These are phyloP conservation scores for Phyllosticta citribraziliensis DNA, from an alignment of 2,329 filamentous ascomycete genomes.

Conservation along the genomic window DNA sequence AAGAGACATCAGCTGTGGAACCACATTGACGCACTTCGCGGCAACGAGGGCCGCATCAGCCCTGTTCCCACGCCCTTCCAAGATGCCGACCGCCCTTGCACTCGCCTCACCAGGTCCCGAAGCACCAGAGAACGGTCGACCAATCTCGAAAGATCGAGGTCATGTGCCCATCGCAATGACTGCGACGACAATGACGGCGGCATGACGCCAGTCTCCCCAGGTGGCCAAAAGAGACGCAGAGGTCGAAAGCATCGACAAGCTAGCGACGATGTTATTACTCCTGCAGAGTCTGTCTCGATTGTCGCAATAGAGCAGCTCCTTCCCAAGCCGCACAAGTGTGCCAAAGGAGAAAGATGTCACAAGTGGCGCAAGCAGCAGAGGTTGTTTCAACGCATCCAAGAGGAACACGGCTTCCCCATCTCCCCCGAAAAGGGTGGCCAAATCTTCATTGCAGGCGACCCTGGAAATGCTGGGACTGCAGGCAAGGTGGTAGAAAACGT, in stretches of 20 bases:
- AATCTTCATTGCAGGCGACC: constrained; percentile 68
- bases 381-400: constrained; percentile 63
- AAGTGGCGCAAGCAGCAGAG: constrained; percentile 76
- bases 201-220: constrained; percentile 24
- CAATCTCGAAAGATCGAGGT: constrained; percentile 27
- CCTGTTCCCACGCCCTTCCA: constrained; percentile 39
- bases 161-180: constrained; percentile 12
- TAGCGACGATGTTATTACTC: constrained; percentile 58
- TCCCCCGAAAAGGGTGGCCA: constrained; percentile 53
- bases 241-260: constrained; percentile 29
- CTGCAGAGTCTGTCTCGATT: constrained; percentile 78
- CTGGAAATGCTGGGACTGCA: constrained; percentile 62
- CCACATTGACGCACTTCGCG: constrained; percentile 60
- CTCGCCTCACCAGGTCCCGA: constrained; percentile 17
- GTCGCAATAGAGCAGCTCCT: constrained; percentile 85
- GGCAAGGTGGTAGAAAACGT: constrained; percentile 43
- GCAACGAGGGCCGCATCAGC: constrained; percentile 32
- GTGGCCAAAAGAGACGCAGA: constrained; percentile 27
- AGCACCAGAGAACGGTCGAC: constrained; percentile 25
- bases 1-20: constrained; percentile 73
- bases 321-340: constrained; percentile 73
- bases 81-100: constrained; percentile 37
- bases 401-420: constrained; percentile 59
- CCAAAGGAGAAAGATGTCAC: constrained; percentile 75
- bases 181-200: constrained; percentile 17